A percentile compares a stretch with the other conserved stretches of the same genome.
These are phyloP conservation scores for Stemphylium beticola DNA, from an alignment of 2,329 filamentous ascomycete genomes.

Conservation along the genomic window DNA sequence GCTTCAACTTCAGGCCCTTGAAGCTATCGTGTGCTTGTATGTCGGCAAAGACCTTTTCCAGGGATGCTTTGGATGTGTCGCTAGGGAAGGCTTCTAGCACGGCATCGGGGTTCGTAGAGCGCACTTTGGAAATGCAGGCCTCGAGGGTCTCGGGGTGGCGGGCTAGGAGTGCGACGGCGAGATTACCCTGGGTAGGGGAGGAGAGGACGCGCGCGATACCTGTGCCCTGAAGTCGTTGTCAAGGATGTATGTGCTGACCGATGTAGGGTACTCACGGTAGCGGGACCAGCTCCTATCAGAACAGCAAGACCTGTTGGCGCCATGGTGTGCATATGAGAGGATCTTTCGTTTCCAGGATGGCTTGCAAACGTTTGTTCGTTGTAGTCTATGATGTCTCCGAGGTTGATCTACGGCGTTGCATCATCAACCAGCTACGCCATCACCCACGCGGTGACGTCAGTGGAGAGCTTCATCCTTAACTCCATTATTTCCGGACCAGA, in stretches of 20 bases:
- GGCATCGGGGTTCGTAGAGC: slow-evolving; percentile 50
- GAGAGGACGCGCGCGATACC: slow-evolving; percentile 64
- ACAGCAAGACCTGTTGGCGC: slow-evolving; percentile 41
- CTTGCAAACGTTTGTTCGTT: background rate
- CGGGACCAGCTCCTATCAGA: slow-evolving; percentile 43
- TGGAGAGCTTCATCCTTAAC: background rate
- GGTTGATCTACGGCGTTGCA: background rate
- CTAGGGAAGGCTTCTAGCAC: slow-evolving; percentile 60
- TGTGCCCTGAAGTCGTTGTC: slow-evolving; percentile 49
- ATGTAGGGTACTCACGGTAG: slow-evolving; percentile 28
- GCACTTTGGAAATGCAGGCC: slow-evolving; percentile 52
- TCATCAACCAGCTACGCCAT: background rate
- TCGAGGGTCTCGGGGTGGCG: slow-evolving; percentile 56
- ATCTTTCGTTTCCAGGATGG: background rate
- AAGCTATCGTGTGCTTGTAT: slow-evolving; percentile 59
- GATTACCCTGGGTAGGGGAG: slow-evolving; percentile 55
- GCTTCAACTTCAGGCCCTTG: slow-evolving; percentile 56
- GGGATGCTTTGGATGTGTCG: slow-evolving; percentile 56
- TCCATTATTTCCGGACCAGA: background rate
- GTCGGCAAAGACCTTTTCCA: slow-evolving; percentile 56
- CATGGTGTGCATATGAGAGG: slow-evolving; percentile 18
- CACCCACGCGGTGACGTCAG: background rate
- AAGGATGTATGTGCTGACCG: background rate
- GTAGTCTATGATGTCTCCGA: background rate
- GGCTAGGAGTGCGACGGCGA: no score